Conservation (phyloP, 345 rosid species). For the Durio zibethinus region DNA sequence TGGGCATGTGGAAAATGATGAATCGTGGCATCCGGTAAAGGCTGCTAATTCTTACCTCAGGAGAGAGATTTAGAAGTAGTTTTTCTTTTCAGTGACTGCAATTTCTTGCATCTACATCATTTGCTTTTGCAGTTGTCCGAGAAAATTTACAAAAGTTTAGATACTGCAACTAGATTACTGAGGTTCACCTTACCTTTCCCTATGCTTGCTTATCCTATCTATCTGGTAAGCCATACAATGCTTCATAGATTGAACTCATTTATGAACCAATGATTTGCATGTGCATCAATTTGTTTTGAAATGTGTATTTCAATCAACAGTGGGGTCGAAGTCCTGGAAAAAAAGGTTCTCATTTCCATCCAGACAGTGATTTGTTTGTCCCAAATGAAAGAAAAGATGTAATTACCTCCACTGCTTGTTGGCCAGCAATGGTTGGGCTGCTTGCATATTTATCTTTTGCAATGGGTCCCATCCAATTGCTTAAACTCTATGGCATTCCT, state of each 20-base stretch:
- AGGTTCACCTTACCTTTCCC: slow-evolving; percentile 82
- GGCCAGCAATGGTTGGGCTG: slow-evolving; percentile 63
- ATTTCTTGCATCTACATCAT: neutral
- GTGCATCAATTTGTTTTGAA: slow-evolving; percentile 13
- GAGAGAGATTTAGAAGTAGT: neutral
- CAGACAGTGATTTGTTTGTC: slow-evolving; percentile 65
- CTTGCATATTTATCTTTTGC: slow-evolving; percentile 45
- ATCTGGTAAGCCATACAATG: slow-evolving; percentile 54
- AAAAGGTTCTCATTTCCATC: slow-evolving; percentile 77
- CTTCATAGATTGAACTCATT: neutral
- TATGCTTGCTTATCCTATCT: slow-evolving; percentile 83
- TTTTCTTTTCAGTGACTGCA: neutral
- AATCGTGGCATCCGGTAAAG: slow-evolving; percentile 87
- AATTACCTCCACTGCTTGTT: slow-evolving; percentile 65
- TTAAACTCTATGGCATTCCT: slow-evolving; percentile 67
- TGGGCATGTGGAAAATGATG: slow-evolving; percentile 91
- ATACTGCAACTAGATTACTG: slow-evolving; percentile 36
- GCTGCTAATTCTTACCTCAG: neutral
- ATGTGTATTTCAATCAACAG: slow-evolving; percentile 32
- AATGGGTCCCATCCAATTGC: slow-evolving; percentile 57
- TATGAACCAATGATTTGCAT: neutral
- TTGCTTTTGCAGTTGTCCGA: slow-evolving; percentile 53
- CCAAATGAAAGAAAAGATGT: slow-evolving; percentile 65
- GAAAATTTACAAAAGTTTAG: slow-evolving; percentile 59
- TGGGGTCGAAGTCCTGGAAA: slow-evolving; percentile 88